Evolutionary conservation across 257 asterid species (phyloP).

Genomic region (Solanum sejunctum): DNA sequence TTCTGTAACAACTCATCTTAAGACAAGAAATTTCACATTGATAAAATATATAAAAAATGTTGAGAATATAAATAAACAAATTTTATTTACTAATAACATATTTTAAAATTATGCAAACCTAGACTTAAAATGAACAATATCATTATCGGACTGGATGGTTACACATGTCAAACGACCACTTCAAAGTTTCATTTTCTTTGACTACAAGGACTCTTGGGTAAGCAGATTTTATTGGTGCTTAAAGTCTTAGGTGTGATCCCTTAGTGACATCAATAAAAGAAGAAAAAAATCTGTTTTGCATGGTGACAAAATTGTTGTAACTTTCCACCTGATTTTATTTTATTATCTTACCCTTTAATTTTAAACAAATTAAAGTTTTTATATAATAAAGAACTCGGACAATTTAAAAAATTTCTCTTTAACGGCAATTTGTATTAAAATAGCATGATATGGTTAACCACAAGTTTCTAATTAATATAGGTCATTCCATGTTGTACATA

Average conservation of each 20-base stretch:
- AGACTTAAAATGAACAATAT: accelerated
- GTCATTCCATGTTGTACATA: neutral
- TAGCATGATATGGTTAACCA: neutral
- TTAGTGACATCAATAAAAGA: neutral
- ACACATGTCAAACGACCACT: no score
- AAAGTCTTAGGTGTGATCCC: neutral
- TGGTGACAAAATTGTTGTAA: neutral
- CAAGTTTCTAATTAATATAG: neutral
- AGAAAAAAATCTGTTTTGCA: neutral
- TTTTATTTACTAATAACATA: no score
- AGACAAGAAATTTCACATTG: no score
- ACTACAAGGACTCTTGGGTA: neutral
- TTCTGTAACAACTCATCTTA: no score
- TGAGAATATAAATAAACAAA: no score
- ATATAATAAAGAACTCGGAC: neutral
- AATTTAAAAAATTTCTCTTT: neutral
- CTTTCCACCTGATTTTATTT: neutral
- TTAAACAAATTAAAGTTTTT: neutral
- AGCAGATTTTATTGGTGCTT: neutral
- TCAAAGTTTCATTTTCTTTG: no score
- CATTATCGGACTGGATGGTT: no score
- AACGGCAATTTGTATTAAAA: neutral
- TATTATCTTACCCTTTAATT: neutral
- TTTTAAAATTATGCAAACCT: no score
- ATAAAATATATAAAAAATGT: no score